A percentile compares a stretch with the other conserved stretches of the same genome.
Conservation (phyloP, 2,329 filamentous ascomycete genomes). For the Botrytis galanthina region DNA sequence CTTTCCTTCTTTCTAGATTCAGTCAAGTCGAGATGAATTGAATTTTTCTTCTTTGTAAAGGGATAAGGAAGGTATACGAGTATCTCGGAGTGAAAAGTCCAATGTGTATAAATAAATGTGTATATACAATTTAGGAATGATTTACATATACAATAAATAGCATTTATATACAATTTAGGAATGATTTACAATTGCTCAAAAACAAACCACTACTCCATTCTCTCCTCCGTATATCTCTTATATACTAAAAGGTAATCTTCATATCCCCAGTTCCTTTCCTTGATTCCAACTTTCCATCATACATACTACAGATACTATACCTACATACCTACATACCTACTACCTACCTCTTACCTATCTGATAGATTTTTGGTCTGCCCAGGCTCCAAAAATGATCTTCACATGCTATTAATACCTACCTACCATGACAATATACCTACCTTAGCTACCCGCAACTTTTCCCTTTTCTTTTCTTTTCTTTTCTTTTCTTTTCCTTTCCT, state of each 20-base stretch:
- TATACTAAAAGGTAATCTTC: too few relatives aligned
- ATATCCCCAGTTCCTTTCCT: too few relatives aligned
- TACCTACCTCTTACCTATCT: too few relatives aligned
- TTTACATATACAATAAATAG: neutral
- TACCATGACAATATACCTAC: neutral
- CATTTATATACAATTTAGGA: neutral
- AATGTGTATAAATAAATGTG: neutral
- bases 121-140: neutral
- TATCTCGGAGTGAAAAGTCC: neutral
- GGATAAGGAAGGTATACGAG: too few relatives aligned
- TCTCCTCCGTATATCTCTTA: too few relatives aligned
- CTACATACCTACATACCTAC: neutral
- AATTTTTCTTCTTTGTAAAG: neutral
- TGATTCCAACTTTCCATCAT: neutral
- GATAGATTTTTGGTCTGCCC: too few relatives aligned
- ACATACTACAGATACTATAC: neutral
- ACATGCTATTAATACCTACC: slow-evolving; percentile 15
- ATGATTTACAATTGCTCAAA: neutral
- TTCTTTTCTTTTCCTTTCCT: too few relatives aligned
- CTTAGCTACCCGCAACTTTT: neutral
- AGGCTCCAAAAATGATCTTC: slow-evolving; percentile 16
- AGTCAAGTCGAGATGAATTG: neutral
- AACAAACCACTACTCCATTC: too few relatives aligned
- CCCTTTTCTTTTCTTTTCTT: neutral
- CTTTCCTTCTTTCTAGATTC: neutral